Evolutionary conservation across 2,329 filamentous ascomycete species (phyloP).

Genomic region (Piedraia hortae): DNA sequence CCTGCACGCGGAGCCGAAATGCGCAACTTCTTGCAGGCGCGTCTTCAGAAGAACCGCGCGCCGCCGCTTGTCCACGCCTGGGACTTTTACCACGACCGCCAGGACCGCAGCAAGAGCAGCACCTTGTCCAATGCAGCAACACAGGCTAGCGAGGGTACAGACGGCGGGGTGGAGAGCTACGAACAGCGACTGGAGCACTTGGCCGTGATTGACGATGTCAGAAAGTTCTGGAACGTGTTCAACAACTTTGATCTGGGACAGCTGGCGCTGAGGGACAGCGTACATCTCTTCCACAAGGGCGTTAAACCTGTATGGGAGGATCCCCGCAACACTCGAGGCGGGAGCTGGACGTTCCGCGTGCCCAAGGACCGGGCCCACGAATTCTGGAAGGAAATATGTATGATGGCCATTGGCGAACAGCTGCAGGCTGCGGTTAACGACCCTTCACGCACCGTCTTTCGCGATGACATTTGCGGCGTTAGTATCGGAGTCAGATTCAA

Average conservation of each 20-base stretch:
- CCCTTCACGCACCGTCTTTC: constrained; percentile 23
- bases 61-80: constrained; percentile 24
- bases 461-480: constrained; percentile 67
- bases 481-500: constrained; percentile 74
- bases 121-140: constrained; percentile 5
- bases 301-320: constrained; percentile 72
- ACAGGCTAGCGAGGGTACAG: not conserved
- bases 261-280: constrained; percentile 36
- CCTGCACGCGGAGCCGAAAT: constrained; percentile 56
- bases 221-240: constrained; percentile 23
- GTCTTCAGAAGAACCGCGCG: constrained; percentile 17
- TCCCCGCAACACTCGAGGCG: constrained; percentile 57
- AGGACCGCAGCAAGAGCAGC: constrained; percentile 9
- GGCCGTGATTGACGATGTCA: constrained; percentile 19
- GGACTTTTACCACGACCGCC: constrained; percentile 25
- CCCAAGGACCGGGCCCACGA: constrained; percentile 43
- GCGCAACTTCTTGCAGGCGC: constrained; percentile 18
- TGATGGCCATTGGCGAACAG: constrained; percentile 61
- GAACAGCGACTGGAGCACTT: constrained; percentile 21
- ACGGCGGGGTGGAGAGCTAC: constrained; percentile 9
- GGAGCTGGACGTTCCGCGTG: constrained; percentile 79
- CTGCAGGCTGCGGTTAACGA: constrained; percentile 44
- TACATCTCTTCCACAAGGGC: constrained; percentile 57
- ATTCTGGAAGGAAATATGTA: constrained; percentile 57
- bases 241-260: constrained; percentile 52